A percentile compares a stretch with the other conserved stretches of the same genome.
phyloP scores from a whole-genome alignment of 495 filamentous ascomycete species.

The Annulohypoxylon maeteangense region DNA sequence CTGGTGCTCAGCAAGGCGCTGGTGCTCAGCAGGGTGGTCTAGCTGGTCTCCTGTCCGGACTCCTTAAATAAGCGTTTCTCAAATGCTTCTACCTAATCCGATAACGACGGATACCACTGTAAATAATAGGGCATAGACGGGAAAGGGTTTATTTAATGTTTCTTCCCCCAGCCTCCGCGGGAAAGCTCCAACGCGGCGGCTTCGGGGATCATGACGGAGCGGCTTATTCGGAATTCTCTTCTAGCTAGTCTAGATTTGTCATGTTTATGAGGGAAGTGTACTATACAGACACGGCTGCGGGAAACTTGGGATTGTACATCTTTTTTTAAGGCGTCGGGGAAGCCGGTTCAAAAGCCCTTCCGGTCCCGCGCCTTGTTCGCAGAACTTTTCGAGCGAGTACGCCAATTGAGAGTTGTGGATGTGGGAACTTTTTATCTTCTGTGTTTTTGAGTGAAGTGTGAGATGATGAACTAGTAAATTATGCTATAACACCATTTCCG shows the following conservation, averaged over 20 bases:
- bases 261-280: constrained; percentile 31
- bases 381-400: constrained; percentile 22
- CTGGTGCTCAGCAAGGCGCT: constrained; percentile 19
- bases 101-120: constrained; percentile 15
- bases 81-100: background rate
- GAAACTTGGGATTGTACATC: background rate
- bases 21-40: constrained; percentile 18
- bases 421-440: constrained; percentile 22
- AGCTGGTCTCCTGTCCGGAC: constrained; percentile 17
- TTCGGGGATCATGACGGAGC: constrained; percentile 1
- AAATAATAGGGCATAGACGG: constrained; percentile 28
- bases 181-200: constrained; percentile 6
- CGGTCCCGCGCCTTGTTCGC: constrained; percentile 19
- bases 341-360: background rate
- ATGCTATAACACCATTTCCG: too few species aligned
- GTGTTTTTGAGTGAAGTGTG: background rate
- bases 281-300: constrained; percentile 6
- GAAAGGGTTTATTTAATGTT: background rate
- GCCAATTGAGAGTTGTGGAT: constrained; percentile 40
- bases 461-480: too few species aligned
- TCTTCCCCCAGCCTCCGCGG: background rate
- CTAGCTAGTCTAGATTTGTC: constrained; percentile 47
- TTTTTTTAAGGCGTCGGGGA: constrained; percentile 1
- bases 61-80: constrained; percentile 19
- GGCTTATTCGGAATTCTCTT: constrained; percentile 5